Evolutionary conservation across 1,284 basidiomycete genomes (phyloP), one percentile per base, ranked within the genome.

Genomic region (Cryptococcus jaspeensis): DNA sequence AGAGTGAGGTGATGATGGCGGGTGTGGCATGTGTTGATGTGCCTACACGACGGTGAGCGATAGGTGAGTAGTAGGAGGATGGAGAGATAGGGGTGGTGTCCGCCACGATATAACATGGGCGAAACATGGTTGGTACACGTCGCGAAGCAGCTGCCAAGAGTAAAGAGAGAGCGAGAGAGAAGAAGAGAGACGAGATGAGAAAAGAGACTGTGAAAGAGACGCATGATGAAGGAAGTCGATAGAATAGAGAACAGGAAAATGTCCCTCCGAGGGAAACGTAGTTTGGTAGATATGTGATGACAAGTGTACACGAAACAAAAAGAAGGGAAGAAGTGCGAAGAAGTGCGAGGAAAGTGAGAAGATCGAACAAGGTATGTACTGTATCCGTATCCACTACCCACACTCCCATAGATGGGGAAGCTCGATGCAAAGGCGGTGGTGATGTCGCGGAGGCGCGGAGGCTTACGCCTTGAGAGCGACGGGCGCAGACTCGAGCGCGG

Each of bases 401-500:
- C 28, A 32, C 28, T 32, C 28, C 28, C 4, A 32, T 32, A 32
- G 28, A 9, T 32, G 28, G 28, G 28, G 28, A 32, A 32, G 28
- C 28, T 32, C 28, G 28, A 52, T 22, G 32, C 46, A 32, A 47
- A 35, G 25, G 40, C 7, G 41, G 38, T 23, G 18, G 35, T 23
- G 39, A n/a, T 48, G 28, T 32, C 28, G 5, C 4, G 28, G 28
- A 32, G 28, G 28, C 4, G 28, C 28, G 9, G 5, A 23, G 16
- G 3, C 13, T 65, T 70, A 76, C 3, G 73, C 75, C 61, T 72
- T 70, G 60, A 75, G 63, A 22, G 70, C 70, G 35, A 75, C 70
- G 18, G 71, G 64, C 28, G 67, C 48, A 13, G 64, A 20, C 37
- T 69, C 70, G 20, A 62, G 36, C 9, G 53, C 35, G 8, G 55